Conservation (phyloP, 345 rosid genomes). For the Citropsis articulata region DNA sequence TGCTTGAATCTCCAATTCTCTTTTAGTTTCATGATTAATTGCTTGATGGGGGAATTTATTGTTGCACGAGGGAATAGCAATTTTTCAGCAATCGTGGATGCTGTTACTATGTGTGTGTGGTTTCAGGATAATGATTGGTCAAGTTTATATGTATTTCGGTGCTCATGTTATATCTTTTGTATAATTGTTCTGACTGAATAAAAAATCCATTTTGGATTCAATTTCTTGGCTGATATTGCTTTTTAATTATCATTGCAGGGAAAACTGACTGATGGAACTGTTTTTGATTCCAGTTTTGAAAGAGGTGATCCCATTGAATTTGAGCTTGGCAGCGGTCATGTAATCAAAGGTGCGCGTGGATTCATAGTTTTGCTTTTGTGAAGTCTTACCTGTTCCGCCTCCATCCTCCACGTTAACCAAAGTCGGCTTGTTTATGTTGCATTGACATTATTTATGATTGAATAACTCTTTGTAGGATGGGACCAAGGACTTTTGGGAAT, state of each 20-base stretch:
- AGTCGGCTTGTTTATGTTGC: not conserved
- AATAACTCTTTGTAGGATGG: constrained; percentile 62
- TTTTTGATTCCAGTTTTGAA: constrained; percentile 95
- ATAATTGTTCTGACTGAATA: not conserved
- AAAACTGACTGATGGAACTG: constrained; percentile 88
- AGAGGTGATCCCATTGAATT: constrained; percentile 97
- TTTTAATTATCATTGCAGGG: constrained; percentile 46
- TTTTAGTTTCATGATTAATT: not conserved
- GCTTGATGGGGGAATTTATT: not conserved
- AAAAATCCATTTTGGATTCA: not conserved
- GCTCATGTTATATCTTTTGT: not conserved
- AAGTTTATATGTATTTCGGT: not conserved
- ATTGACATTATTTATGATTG: constrained; percentile 3
- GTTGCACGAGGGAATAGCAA: not conserved
- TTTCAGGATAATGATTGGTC: not conserved
- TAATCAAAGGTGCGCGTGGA: constrained; percentile 67
- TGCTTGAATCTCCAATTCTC: constrained; percentile 6
- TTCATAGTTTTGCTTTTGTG: not conserved
- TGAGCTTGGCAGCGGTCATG: constrained; percentile 94
- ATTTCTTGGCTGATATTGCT: constrained; percentile 5
- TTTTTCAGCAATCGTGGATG: not conserved
- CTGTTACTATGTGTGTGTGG: not conserved
- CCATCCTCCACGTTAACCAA: not conserved
- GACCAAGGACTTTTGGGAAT: constrained; percentile 90
- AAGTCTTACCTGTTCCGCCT: not conserved